Conservation (phyloP, 2,329 filamentous ascomycete genomes). For the Epichloe sp. region DNA sequence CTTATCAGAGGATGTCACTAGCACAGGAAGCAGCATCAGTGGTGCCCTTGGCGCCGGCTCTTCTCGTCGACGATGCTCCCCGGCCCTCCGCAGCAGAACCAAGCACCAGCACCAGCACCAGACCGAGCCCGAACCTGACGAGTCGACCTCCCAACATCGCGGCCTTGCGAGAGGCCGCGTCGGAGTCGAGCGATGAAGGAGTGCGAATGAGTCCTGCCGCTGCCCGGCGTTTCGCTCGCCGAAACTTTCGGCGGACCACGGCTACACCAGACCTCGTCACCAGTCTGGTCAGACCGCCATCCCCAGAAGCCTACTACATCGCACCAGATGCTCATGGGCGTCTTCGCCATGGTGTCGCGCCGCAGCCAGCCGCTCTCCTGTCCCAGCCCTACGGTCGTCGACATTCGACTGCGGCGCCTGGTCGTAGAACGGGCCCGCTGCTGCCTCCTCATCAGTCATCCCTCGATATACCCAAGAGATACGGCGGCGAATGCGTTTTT, state of each 20-base stretch:
- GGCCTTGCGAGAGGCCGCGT: conserved; percentile 11
- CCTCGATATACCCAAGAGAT: conserved; percentile 24
- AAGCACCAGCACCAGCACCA: background rate
- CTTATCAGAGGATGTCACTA: conserved; percentile 2
- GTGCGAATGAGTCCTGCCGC: conserved; percentile 21
- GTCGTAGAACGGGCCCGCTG: conserved; percentile 22
- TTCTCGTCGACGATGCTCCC: background rate
- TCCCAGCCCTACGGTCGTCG: conserved; percentile 8
- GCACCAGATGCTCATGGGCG: conserved; percentile 15
- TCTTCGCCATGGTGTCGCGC: conserved; percentile 9
- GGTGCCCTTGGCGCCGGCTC: background rate
- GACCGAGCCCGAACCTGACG: background rate
- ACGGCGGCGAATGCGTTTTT: conserved; percentile 26
- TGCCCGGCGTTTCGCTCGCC: conserved; percentile 22
- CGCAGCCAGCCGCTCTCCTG: conserved; percentile 4
- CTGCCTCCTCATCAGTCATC: conserved; percentile 24
- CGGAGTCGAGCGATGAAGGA: conserved; percentile 25
- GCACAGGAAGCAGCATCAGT: background rate
- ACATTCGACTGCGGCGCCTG: conserved; percentile 12
- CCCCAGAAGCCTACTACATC: conserved; percentile 22
- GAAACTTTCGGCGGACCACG: conserved; percentile 20
- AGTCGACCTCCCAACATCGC: background rate
- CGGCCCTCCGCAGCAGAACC: background rate
- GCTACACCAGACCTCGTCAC: conserved; percentile 28
- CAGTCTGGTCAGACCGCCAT: conserved; percentile 25